Evolutionary conservation across 1,284 basidiomycete species (phyloP), one percentile per base, ranked within the genome.

Genomic region (Ustilago esculenta): DNA sequence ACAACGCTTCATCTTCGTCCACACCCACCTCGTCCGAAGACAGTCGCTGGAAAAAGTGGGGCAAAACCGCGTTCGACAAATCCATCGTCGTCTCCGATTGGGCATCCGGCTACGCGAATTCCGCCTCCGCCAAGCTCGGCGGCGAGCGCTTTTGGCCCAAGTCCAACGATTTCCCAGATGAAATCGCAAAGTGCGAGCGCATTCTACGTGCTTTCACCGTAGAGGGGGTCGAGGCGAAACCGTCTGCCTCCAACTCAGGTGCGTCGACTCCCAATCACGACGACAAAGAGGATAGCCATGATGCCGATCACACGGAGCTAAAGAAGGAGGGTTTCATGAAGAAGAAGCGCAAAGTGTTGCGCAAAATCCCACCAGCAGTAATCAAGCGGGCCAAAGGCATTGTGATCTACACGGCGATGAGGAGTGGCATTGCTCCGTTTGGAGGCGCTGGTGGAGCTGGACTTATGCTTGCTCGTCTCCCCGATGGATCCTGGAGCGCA

Each of bases 101-200:
- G 76, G 72, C 75, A 5, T 68, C 76, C 1, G 73, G 69, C 27
- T 77, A 81, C 43, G 78, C 75, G 21, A 81, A 81, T 29, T 57
- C 60, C 9, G 79, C 66, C 0, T 73, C 74, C 4, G 64, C 76
- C 36, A 72, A 77, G 72, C 57, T 85, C 5, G 85, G 85, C 4
- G 83, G 82, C 9, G 85, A 86, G 57, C 77, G 83, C 2, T 87
- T 87, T 72, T 86, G 84, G 83, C 86, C 86, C 3, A 82, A 83
- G 20, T 83, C 82, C 8, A 84, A 84, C 36, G 86, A 87, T 58
- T 85, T 85, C 43, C 77, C 59, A 0, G 76, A 82, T 30, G 85
- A 86, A 70, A 83, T 86, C 60, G 84, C 84, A 20, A 86, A 87
- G 75, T 83, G 82, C 34, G 84, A 84, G 21, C 76, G 85, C 43